Evolutionary conservation across 495 filamentous ascomycete genomes (phyloP).

Genomic region (Baudoinia panamericana): DNA sequence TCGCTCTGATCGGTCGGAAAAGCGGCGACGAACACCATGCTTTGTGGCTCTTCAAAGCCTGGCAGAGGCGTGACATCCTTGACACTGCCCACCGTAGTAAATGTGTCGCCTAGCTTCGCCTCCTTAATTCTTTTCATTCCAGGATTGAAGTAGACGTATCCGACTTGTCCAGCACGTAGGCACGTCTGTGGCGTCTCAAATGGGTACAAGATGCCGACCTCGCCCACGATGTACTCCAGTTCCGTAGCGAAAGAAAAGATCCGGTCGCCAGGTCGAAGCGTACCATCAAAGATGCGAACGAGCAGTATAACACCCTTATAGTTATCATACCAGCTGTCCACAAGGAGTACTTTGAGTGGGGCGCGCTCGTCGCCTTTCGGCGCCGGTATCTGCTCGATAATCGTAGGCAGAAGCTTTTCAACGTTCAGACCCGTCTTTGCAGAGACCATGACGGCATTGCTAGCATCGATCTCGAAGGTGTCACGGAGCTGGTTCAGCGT

Average conservation of each 20-base stretch:
- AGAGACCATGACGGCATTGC: constrained; percentile 70
- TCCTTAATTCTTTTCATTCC: constrained; percentile 95
- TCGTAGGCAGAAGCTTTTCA: constrained; percentile 60
- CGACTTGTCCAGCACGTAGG: constrained; percentile 83
- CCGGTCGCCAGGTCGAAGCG: constrained; percentile 67
- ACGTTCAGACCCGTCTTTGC: constrained; percentile 91
- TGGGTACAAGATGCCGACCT: constrained; percentile 95
- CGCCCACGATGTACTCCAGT: constrained; percentile 78
- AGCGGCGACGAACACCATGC: constrained; percentile 97
- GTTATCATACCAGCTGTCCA: constrained; percentile 95
- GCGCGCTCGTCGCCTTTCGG: constrained; percentile 57
- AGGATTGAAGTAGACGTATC: constrained; percentile 92
- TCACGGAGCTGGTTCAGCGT: constrained; percentile 73
- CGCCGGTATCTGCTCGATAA: constrained; percentile 72
- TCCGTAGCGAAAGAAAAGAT: constrained; percentile 75
- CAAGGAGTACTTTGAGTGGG: constrained; percentile 71
- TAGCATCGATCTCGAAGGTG: constrained; percentile 77
- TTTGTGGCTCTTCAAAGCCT: constrained; percentile 93
- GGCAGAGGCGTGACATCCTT: constrained; percentile 65
- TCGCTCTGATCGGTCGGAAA: constrained; percentile 84
- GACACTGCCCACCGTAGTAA: constrained; percentile 71
- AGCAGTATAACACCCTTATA: constrained; percentile 90
- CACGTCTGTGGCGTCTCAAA: constrained; percentile 67
- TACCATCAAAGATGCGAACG: constrained; percentile 83
- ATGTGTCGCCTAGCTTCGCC: constrained; percentile 91